Base-by-base conservation (phyloP, 768 basidiomycete genomes). In the Podaxis rugospora region DNA sequence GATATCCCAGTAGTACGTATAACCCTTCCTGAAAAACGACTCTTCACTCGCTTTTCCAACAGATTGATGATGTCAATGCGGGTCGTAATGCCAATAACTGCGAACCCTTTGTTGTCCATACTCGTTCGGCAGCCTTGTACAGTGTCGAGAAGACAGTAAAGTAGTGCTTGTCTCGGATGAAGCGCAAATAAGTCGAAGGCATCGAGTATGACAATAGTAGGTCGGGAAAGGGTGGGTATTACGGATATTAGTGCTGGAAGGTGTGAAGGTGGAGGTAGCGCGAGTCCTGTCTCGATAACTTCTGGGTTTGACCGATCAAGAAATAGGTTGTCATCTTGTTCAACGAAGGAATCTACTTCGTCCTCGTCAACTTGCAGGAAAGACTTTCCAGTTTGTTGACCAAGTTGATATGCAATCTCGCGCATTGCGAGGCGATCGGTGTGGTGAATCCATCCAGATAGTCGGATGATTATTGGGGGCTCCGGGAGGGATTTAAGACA, bases 31-130 rank as follows among this genome's bases (percentile, higher is more conserved):
- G 95, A 98, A 75, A 98, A 99, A 2, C 97, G 85, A 65, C 94
- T 97, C 74, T 98, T 97, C 53, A 99, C 97, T 47, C 97, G 83
- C 72, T 99, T 99, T 72, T 99, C 97, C 16, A 99, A 79, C 2
- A 91, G 74, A 64, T 92, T 90, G 62, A 98, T 82, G 16, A 93
- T 90, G 67, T 98, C 95, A 23, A 95, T 81, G 7, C 95, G 86
- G 35, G 86, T 87, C 1, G 95, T 94, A 10, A 95, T 72, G 6
- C 97, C 97, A 37, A 99, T 77, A 36, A 99, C 87, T 0, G 89
- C 90, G 21, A 97, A 73, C 2, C 94, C 95, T 63, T 83, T 85
- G 66, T 70, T 83, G 11, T 76, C 78, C 49, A 76, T 72, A 16
- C 80, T 80, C 2, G 86, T 81, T 61, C 88, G 80, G 71, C 92